Base-by-base conservation (phyloP, 345 rosid species). In the Crucihimalaya himalaica region DNA sequence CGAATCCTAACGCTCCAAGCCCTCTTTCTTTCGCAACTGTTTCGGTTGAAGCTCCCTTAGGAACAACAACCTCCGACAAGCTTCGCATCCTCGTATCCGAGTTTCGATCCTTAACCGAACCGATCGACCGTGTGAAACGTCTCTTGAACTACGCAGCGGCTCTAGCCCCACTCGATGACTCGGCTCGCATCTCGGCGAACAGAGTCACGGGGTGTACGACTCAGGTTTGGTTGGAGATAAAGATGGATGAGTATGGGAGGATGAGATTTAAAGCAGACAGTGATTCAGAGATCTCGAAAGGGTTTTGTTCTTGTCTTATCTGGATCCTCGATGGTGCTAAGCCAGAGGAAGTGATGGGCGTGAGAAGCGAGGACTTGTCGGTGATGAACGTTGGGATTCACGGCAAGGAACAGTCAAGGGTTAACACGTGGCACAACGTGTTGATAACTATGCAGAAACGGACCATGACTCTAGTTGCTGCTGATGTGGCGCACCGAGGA, bases 261-360 rank as follows among this genome's bases (percentile, higher is more conserved):
- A 82, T 87, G 83, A 86, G 91, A 65, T 88, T 91, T 63, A 79
- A 73, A 68, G 93, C 93, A 2, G 95, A 89, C 60, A 93, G 98
- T 72, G 98, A 93, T 19, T 93, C 97, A 2, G 97, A 94, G 85
- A 89, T 94, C 60, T 84, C 91, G 0, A 89, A 88, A 52, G 97
- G 97, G 16, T 94, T 87, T 50, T 79, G 87, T 47, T 86, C 88
- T 16, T 94, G 97, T 74, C 72, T 94, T 40, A 80, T 94, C 6
- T 84, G 86, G 96, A 58, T 86, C 80, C 86, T 91, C 42, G 94
- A 93, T 72, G 97, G 92, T 5, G 88, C 90, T 11, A 80, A 74
- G 28, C 91, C 96, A 9, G 92, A 84, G 78, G 98, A 91, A 83
- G 92, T 94, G 21, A 25, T 84, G 71, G 73, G 65, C 9, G 84